phyloP scores from a whole-genome alignment of 495 filamentous ascomycete species.

The Daldinia concentrica region DNA sequence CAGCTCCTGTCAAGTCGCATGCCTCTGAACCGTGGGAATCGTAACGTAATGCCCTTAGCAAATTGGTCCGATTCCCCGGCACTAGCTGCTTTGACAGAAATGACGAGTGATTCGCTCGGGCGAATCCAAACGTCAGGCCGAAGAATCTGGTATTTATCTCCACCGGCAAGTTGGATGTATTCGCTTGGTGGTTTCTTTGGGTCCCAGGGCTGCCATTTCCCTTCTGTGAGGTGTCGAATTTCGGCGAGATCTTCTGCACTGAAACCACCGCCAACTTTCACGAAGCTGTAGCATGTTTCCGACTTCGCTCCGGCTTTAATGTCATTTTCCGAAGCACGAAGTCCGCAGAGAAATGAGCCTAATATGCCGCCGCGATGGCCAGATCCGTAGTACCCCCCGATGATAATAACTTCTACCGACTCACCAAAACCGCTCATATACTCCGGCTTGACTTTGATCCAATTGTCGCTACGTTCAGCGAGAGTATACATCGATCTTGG shows the following conservation, averaged over 20 bases:
- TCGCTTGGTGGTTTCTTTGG: constrained; percentile 77
- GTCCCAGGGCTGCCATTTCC: constrained; percentile 92
- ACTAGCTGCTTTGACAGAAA: constrained; percentile 91
- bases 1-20: constrained; percentile 84
- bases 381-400: constrained; percentile 93
- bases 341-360: constrained; percentile 86
- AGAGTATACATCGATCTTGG: constrained; percentile 85
- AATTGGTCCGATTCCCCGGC: constrained; percentile 79
- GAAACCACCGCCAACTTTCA: constrained; percentile 95
- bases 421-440: constrained; percentile 99
- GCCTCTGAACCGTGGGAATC: constrained; percentile 91
- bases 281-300: constrained; percentile 89
- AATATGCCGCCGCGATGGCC: constrained; percentile 84
- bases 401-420: constrained; percentile 84
- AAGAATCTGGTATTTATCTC: constrained; percentile 74
- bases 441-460: constrained; percentile 99
- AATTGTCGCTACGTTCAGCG: constrained; percentile 93
- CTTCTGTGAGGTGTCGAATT: constrained; percentile 83
- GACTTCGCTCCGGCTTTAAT: constrained; percentile 62
- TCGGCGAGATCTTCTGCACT: constrained; percentile 83
- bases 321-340: constrained; percentile 77
- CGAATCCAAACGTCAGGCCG: constrained; percentile 93
- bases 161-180: constrained; percentile 84
- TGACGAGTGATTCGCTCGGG: constrained; percentile 84
- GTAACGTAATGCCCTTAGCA: constrained; percentile 77